These are phyloP conservation scores for Suillus sp. DNA, from an alignment of 768 basidiomycete genomes.

Conservation along the genomic window DNA sequence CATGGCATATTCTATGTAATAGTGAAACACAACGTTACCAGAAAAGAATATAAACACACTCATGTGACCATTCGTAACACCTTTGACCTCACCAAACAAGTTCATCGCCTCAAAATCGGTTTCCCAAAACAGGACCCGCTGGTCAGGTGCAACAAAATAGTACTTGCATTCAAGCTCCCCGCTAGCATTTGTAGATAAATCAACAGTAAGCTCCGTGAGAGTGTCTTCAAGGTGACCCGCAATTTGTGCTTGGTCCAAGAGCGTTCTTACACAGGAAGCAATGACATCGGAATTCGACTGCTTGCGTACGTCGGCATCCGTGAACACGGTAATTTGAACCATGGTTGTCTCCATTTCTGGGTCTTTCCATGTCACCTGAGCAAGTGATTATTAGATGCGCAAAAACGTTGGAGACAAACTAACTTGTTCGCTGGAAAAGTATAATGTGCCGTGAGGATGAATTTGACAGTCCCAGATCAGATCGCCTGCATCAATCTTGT, in stretches of 20 bases:
- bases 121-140: neutral
- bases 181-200: neutral
- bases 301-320: neutral
- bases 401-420: neutral
- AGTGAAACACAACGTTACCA: neutral
- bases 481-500: neutral
- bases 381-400: neutral
- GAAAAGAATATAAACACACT: neutral
- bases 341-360: slow-evolving; percentile 5
- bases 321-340: slow-evolving; percentile 5
- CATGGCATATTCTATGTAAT: slow-evolving; percentile 4
- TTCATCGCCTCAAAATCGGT: neutral
- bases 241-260: slow-evolving; percentile 1
- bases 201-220: slow-evolving; percentile 5
- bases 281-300: neutral
- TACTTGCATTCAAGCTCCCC: slow-evolving; percentile 4
- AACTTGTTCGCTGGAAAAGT: slow-evolving; percentile 5
- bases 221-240: neutral
- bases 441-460: neutral
- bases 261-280: slow-evolving; percentile 2
- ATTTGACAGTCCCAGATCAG: slow-evolving; percentile 3
- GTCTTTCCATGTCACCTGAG: slow-evolving; percentile 4
- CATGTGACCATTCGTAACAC: slow-evolving; percentile 3
- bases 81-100: neutral
- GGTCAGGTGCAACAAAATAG: slow-evolving; percentile 8